Base-by-base conservation (phyloP, 352 stramenopile genomes). In the Pythium sukuiense region DNA sequence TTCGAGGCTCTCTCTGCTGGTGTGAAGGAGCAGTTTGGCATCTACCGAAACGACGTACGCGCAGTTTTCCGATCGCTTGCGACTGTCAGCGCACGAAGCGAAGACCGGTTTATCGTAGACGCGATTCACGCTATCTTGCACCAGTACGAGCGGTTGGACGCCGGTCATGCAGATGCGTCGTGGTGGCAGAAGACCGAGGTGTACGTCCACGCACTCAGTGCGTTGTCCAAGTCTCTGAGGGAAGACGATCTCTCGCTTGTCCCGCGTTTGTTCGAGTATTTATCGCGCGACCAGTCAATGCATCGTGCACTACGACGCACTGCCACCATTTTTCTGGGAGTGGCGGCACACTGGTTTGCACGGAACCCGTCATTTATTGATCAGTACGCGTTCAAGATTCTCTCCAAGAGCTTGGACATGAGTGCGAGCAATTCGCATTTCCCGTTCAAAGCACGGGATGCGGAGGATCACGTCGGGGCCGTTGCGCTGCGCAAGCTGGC, bases 141-240 rank as follows among this genome's bases (percentile, higher is more conserved):
- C 3, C 85, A 90, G 61, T 93, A 91, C 55, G 85, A 91, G 65
- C 65, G 67, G 18, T 60, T 65, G 8, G 81, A 90, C 54, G 73
- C 77, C 2, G 74, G 77, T 6, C 35, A 74, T 6, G 49, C 54
- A 4, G 30, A 68, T 2, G 63, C 62, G 45, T 64, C 67, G 77
- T 93, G 83, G 85, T 93, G 83, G 83, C 74, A 76, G 45, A 77
- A 73, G 52, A 90, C 81, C 1, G 85, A 93, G 70, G 85, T 93
- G n/a, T 92, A 91, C 59, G 83, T 93, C 8, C 85, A 93, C 30
- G 83, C 85, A 37, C 72, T 93, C 45, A 93, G 83, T 69, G 85
- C 85, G 20, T 48, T 93, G 48, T 91, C 85, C 55, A 93, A 92
- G 76, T 93, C 82, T 26, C 79, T 93, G 58, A 79, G 83, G 13